Conservation (phyloP, 768 basidiomycete species). For the Tricholoma saponaceum region DNA sequence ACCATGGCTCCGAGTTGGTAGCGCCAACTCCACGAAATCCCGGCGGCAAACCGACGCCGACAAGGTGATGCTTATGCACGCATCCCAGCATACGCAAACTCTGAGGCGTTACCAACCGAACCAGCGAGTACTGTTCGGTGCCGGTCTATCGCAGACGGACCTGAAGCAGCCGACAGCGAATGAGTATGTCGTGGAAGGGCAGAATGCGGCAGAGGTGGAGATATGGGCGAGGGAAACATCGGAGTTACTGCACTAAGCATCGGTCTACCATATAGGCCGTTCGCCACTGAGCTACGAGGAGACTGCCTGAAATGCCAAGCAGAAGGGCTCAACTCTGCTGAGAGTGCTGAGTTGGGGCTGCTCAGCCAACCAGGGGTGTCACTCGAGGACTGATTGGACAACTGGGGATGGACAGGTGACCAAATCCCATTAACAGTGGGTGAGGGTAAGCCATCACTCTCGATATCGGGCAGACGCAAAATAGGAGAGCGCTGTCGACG, state of each 20-base stretch:
- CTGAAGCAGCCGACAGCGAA: constrained; percentile 11
- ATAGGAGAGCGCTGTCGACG: constrained; percentile 25
- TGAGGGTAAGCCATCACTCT: constrained; percentile 1
- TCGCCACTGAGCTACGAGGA: background rate
- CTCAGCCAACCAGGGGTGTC: constrained; percentile 6
- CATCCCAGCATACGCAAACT: background rate
- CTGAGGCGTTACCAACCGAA: background rate
- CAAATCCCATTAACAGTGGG: constrained; percentile 5
- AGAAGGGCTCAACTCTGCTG: constrained; percentile 10
- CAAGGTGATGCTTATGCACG: background rate
- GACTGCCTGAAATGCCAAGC: constrained; percentile 9
- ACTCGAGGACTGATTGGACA: constrained; percentile 8
- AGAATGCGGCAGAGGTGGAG: background rate
- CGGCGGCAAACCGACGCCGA: too few relatives aligned
- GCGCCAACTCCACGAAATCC: too few relatives aligned
- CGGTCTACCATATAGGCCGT: background rate
- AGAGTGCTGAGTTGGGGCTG: constrained; percentile 2
- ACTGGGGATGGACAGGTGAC: background rate
- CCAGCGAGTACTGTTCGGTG: constrained; percentile 9
- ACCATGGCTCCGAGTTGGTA: too few relatives aligned
- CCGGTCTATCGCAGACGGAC: constrained; percentile 2
- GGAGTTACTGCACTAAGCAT: constrained; percentile 6
- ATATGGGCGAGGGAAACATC: constrained; percentile 1
- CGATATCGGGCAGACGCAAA: constrained; percentile 11
- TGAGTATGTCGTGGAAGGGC: constrained; percentile 9